phyloP scores from a whole-genome alignment of 1,284 basidiomycete genomes.

The Leccinum subatratum region DNA sequence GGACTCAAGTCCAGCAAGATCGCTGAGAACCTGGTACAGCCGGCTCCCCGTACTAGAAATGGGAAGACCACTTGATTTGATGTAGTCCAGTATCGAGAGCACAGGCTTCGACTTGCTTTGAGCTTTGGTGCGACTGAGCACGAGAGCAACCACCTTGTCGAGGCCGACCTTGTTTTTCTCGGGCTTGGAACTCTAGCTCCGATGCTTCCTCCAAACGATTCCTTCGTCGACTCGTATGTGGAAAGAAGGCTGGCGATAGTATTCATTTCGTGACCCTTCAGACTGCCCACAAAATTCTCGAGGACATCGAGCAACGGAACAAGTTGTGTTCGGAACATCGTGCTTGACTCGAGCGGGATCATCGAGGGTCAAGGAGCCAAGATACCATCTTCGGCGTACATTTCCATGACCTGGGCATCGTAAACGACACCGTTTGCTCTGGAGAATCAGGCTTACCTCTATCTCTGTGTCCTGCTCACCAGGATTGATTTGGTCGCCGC shows the following conservation, averaged over 20 bases:
- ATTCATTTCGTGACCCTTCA: constrained; percentile 84
- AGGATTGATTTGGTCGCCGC: constrained; percentile 93
- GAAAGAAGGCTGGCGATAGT: constrained; percentile 70
- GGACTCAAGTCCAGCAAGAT: constrained; percentile 77
- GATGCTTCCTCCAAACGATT: constrained; percentile 87
- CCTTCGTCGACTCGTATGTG: constrained; percentile 82
- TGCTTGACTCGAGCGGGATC: constrained; percentile 97
- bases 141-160: constrained; percentile 82
- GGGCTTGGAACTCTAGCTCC: constrained; percentile 89
- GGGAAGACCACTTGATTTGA: constrained; percentile 74
- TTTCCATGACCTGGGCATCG: constrained; percentile 83
- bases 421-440: constrained; percentile 18
- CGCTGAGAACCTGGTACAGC: constrained; percentile 39
- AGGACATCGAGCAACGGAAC: constrained; percentile 72
- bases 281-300: constrained; percentile 77
- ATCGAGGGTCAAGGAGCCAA: constrained; percentile 95
- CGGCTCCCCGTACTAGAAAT: constrained; percentile 69
- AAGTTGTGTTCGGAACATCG: constrained; percentile 76
- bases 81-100: constrained; percentile 79
- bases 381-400: constrained; percentile 94
- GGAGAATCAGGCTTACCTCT: constrained; percentile 54
- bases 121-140: constrained; percentile 94
- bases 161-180: constrained; percentile 87
- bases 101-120: constrained; percentile 90
- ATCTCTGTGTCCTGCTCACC: constrained; percentile 98